phyloP scores from a whole-genome alignment of 257 asterid species.

The Solanum rostratum region DNA sequence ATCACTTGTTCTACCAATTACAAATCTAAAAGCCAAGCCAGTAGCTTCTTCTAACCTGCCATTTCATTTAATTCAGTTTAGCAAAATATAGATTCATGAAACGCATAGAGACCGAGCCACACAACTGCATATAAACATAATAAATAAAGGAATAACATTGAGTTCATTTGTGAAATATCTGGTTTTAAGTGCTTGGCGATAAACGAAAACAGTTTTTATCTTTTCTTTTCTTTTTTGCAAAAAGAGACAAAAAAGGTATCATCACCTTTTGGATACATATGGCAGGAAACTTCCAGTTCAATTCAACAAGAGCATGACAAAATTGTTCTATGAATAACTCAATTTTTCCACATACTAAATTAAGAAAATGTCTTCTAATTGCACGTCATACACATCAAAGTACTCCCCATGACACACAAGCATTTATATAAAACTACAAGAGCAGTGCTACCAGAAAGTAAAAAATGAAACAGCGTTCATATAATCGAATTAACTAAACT shows the following conservation, averaged over 20 bases:
- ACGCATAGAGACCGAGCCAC: neutral
- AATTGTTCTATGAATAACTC: neutral
- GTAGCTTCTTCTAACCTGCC: conserved; percentile 97
- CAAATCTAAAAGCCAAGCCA: conserved; percentile 85
- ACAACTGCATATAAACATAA: neutral
- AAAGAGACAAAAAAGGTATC: neutral
- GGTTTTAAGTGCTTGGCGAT: neutral
- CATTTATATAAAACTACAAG: neutral
- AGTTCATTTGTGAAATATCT: neutral
- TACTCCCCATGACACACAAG: neutral
- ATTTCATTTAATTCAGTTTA: conserved; percentile 9
- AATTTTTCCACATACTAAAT: neutral
- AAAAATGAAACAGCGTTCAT: neutral
- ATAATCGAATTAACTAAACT: no score
- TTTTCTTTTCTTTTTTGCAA: neutral
- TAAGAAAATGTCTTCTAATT: neutral
- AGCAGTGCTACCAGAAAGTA: neutral
- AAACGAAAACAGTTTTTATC: neutral
- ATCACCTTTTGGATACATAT: neutral
- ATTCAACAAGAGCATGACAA: neutral
- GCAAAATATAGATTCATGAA: conserved; percentile 5
- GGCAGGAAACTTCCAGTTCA: neutral
- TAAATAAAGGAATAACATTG: neutral
- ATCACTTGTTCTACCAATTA: conserved; percentile 79
- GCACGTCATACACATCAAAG: neutral